Percentiles rank a stretch among this genome's conserved stretches.
Evolutionary conservation across 768 basidiomycete genomes (phyloP).

Genomic region (Roridomyces roridus): DNA sequence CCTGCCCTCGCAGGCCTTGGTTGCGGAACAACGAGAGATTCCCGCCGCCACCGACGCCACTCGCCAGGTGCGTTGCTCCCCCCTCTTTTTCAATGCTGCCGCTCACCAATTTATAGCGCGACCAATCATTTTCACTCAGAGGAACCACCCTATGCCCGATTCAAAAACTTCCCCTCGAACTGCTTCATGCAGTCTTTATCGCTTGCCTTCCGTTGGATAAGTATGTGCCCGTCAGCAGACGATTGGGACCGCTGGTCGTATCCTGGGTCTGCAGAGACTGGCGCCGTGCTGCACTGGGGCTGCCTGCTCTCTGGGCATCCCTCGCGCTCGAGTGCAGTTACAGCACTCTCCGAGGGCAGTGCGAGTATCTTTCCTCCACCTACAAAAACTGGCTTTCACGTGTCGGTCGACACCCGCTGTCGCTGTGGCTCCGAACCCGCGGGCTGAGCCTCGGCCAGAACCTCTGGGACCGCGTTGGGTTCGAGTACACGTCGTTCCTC

Average conservation of each 20-base stretch:
- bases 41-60: too few relatives aligned
- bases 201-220: not conserved
- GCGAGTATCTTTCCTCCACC: not conserved
- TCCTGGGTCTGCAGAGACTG: conserved; percentile 3
- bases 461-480: too few relatives aligned
- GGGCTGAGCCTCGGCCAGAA: too few relatives aligned
- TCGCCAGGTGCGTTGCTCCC: too few relatives aligned
- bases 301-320: not conserved
- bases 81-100: too few relatives aligned
- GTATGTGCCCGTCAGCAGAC: not conserved
- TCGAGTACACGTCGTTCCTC: conserved; percentile 2
- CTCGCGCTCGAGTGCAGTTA: too few relatives aligned
- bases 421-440: too few relatives aligned
- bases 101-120: not conserved
- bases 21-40: too few relatives aligned
- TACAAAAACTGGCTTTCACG: not conserved
- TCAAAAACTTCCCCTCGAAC: not conserved
- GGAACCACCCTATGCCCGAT: not conserved
- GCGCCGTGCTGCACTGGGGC: not conserved
- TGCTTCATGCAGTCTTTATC: not conserved
- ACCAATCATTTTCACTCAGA: not conserved
- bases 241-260: not conserved
- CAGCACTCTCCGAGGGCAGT: not conserved
- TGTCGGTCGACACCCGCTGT: not conserved
- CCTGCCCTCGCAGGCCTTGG: too few relatives aligned